These are phyloP conservation scores for Nitzschia sp. DNA, from an alignment of 108 stramenopile genomes.

Conservation along the genomic window DNA sequence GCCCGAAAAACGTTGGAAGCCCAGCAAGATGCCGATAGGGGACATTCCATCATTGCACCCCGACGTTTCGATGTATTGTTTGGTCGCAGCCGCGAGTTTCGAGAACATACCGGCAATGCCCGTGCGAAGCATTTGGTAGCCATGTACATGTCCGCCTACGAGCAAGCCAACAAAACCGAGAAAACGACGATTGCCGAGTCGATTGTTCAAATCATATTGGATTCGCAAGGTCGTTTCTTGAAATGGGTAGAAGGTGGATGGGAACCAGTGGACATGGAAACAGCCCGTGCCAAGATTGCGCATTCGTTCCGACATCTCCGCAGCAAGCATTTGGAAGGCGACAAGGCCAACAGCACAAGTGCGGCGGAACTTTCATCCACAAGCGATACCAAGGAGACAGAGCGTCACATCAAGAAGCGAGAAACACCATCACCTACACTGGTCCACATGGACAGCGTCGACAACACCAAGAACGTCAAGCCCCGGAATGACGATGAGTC, in stretches of 20 bases:
- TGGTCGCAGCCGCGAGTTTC: background rate
- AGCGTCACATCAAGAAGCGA: too few species aligned
- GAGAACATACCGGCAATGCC: background rate
- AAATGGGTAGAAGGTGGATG: conserved; percentile 6
- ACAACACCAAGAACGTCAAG: too few species aligned
- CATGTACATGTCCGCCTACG: background rate
- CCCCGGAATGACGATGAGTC: too few species aligned
- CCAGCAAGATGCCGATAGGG: background rate
- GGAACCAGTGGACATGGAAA: conserved; percentile 9
- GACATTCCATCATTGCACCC: background rate
- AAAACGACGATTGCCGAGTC: conserved; percentile 17
- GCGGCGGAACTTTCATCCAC: too few species aligned
- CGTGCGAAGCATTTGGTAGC: background rate
- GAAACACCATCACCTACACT: too few species aligned
- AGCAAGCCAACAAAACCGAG: background rate
- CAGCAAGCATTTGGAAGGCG: background rate
- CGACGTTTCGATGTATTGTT: background rate
- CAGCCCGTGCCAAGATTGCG: conserved; percentile 19
- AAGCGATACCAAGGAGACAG: too few species aligned
- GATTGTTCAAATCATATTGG: conserved; percentile 20
- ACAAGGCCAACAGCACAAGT: too few species aligned
- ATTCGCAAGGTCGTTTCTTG: conserved; percentile 26
- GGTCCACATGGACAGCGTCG: too few species aligned
- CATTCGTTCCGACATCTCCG: conserved; percentile 21
- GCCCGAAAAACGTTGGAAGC: background rate